Evolutionary conservation across 2,329 filamentous ascomycete genomes (phyloP), one percentile per base, ranked within the genome.

Genomic region (Fusarium secorum): DNA sequence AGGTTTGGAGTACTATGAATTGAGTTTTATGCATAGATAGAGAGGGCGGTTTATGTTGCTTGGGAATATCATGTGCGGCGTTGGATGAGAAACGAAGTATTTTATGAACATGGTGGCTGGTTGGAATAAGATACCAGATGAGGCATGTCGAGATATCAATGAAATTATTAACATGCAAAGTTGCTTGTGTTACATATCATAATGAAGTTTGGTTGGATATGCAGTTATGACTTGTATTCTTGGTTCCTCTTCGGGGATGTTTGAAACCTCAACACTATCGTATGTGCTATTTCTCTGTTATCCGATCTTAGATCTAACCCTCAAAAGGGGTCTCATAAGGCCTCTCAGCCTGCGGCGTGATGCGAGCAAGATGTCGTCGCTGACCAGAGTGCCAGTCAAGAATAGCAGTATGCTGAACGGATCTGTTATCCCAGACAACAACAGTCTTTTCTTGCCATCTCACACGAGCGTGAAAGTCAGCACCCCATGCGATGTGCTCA

Each of bases 391-490:
- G 88, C 93, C 93, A 97, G 79, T 97, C 93, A 7, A 95, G 84
- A 41, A 95, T 83, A 4, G 93, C 93, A 11, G 91, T 91, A 79
- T 97, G 93, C 73, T 89, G 87, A 14, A 92, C 94, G 1, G 95
- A 88, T 35, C 93, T 86, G 82, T 95, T 96, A 79, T 96, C 93
- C 93, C 93, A 97, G 2, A 95, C 89, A 4, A 96, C 92, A 2
- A 97, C 93, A 0, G 92, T 95, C n/a, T 89, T 87, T 45, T 89
- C 85, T 73, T 89, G 89, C 93, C 93, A 97, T 79, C 91, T 92
- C 53, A 97, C 86, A 28, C 91, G 85, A 10, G 88, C 90, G 73
- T 93, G 91, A 64, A 91, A 83, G 78, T 94, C 92, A 44, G 91
- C 90, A 33, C 84, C 84, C 49, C 79, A 80, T 3, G 82, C 81